Evolutionary conservation across 768 basidiomycete genomes (phyloP), one percentile per base, ranked within the genome.

Genomic region (Neoboletus brunneissimus): DNA sequence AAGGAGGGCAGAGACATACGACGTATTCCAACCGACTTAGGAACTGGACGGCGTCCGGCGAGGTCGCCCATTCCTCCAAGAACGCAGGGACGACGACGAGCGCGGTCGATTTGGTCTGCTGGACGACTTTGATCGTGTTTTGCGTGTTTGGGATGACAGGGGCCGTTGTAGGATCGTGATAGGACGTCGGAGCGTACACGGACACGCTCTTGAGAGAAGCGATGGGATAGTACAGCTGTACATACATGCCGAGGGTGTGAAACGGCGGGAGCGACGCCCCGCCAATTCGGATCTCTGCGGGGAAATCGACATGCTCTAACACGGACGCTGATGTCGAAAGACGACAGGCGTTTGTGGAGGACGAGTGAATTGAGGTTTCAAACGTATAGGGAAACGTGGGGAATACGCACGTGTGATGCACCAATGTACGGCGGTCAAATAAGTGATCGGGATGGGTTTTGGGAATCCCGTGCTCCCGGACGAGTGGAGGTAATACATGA

Each of bases 401-500:
- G 59, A 10, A 42, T 1, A 60, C 50, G 8, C 58, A 80, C 78
- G 66, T 29, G 69, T 64, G n/a, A 59, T 54, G 15, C 68, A 70
- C 71, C 75, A 77, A 34, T 77, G 69, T 4, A 68, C 32, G 9
- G 70, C 44, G 12, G 61, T 67, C 13, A 62, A 55, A 42, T 73
- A 67, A 0, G 69, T 74, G 32, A 75, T 68, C 2, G 70, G 64
- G 44, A 81, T 74, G 9, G 76, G 61, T 53, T 78, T 80, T 0
- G 80, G 79, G 45, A 77, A 71, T 3, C 79, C 78, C 0, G 80
- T 79, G 48, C 78, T 80, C 16, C 80, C 80, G 4, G 81, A 81
- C 0, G 81, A 81, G 56, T 81, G 79, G 0, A 79, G 62, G 52
- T 77, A 81, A 9, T 75, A 35, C 41, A 70, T 46, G 64, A 46